These are phyloP conservation scores for Fraxinus quadrangulata DNA, from an alignment of 257 asterid species.

Conservation along the genomic window DNA sequence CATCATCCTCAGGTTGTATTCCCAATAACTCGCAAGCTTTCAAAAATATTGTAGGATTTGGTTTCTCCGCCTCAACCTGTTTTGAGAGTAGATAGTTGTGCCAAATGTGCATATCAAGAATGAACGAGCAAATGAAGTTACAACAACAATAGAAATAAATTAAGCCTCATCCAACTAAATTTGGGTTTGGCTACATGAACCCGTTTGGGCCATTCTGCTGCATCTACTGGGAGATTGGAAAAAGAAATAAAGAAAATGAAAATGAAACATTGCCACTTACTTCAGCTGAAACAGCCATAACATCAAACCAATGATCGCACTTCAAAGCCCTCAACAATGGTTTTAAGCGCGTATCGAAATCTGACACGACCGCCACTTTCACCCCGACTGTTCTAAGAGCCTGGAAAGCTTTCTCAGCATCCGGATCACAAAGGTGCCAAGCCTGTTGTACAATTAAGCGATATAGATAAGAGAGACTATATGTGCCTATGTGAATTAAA, in stretches of 20 bases:
- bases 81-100: constrained; percentile 11
- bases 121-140: too few species aligned
- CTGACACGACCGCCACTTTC: constrained; percentile 81
- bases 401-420: constrained; percentile 79
- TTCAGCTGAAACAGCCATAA: constrained; percentile 94
- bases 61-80: constrained; percentile 98
- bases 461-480: background rate
- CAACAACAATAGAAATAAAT: background rate
- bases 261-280: constrained; percentile 39
- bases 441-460: constrained; percentile 52
- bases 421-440: constrained; percentile 95
- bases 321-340: constrained; percentile 83
- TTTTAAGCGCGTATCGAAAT: constrained; percentile 86
- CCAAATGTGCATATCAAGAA: background rate
- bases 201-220: background rate
- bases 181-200: background rate
- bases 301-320: constrained; percentile 98
- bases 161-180: background rate
- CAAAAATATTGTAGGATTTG: constrained; percentile 86
- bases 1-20: constrained; percentile 89
- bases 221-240: background rate
- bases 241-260: background rate
- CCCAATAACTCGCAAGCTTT: constrained; percentile 94
- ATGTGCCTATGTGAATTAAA: background rate
- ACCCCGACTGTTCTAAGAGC: constrained; percentile 80